A percentile compares a stretch with the other conserved stretches of the same genome.
Evolutionary conservation across 768 basidiomycete species (phyloP).

Genomic region (Agrocybe pediades): DNA sequence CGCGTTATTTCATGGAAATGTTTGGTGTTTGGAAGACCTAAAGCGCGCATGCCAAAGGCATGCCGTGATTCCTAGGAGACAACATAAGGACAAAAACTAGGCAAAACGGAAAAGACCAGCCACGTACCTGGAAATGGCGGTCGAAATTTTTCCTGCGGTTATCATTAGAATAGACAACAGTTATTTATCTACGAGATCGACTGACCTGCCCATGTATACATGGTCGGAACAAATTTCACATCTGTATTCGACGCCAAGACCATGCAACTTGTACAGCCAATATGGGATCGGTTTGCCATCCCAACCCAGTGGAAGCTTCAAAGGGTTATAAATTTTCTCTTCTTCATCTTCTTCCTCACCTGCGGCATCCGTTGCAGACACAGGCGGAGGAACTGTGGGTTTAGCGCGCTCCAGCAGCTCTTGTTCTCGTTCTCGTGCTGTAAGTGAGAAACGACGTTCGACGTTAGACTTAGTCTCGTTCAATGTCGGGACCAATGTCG

Average conservation of each 20-base stretch:
- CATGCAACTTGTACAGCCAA: constrained; percentile 98
- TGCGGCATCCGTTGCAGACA: constrained; percentile 44
- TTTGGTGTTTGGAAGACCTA: constrained; percentile 97
- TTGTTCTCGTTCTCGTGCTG: constrained; percentile 96
- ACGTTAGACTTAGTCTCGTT: constrained; percentile 95
- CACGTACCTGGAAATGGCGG: constrained; percentile 83
- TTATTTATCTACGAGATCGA: constrained; percentile 7
- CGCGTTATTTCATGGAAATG: constrained; percentile 99
- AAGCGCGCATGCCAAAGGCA: constrained; percentile 96
- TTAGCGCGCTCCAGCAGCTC: constrained; percentile 76
- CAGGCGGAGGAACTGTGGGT: constrained; percentile 48
- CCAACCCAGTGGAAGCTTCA: constrained; percentile 96
- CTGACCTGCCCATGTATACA: constrained; percentile 93
- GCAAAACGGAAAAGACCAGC: neutral
- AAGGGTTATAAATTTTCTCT: constrained; percentile 96
- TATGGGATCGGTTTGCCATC: constrained; percentile 99
- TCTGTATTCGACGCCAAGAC: constrained; percentile 95
- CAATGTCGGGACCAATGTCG: constrained; percentile 61
- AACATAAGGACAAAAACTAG: constrained; percentile 16
- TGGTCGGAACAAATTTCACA: constrained; percentile 98
- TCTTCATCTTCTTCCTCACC: constrained; percentile 84
- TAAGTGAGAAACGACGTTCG: constrained; percentile 94
- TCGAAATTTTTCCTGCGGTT: constrained; percentile 84
- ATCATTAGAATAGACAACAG: constrained; percentile 5
- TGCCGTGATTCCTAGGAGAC: constrained; percentile 82